These are phyloP conservation scores for Termitomyces eurrhizus DNA, from an alignment of 768 basidiomycete species.

Conservation along the genomic window DNA sequence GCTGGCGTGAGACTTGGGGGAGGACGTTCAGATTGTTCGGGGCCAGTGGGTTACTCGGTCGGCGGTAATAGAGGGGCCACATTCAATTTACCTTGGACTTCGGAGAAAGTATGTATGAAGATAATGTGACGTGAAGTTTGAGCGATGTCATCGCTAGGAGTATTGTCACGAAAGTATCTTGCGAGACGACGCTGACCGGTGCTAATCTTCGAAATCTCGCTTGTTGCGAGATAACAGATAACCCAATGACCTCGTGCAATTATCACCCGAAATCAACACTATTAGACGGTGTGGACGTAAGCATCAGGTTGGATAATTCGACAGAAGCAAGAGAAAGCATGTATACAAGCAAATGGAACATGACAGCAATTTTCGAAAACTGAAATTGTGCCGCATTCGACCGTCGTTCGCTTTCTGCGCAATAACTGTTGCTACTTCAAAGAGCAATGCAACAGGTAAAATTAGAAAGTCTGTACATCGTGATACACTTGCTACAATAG, in stretches of 20 bases:
- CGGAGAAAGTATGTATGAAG: not conserved
- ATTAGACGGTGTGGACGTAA: no score
- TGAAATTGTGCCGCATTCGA: no score
- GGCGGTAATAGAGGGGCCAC: conserved; percentile 59
- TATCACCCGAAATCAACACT: conserved; percentile 23
- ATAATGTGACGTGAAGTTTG: conserved; percentile 15
- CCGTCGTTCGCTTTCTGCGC: not conserved
- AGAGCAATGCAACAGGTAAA: not conserved
- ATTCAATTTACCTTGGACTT: conserved; percentile 64
- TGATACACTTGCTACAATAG: not conserved
- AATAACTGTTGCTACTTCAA: not conserved
- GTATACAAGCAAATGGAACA: no score
- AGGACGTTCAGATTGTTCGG: conserved; percentile 15
- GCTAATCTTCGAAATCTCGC: conserved; percentile 30
- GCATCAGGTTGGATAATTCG: no score
- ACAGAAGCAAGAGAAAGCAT: no score
- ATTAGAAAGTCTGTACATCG: not conserved
- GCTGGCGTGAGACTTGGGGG: conserved; percentile 31
- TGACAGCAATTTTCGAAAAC: no score
- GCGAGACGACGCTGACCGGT: conserved; percentile 39
- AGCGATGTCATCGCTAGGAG: conserved; percentile 57
- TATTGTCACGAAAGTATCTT: conserved; percentile 50
- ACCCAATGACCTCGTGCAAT: conserved; percentile 76
- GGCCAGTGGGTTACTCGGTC: conserved; percentile 63
- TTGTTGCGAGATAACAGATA: conserved; percentile 65